Percentiles rank a stretch among this genome's conserved stretches.
These are phyloP conservation scores for Cladophialophora bantiana DNA, from an alignment of 2,329 filamentous ascomycete species.

Conservation along the genomic window DNA sequence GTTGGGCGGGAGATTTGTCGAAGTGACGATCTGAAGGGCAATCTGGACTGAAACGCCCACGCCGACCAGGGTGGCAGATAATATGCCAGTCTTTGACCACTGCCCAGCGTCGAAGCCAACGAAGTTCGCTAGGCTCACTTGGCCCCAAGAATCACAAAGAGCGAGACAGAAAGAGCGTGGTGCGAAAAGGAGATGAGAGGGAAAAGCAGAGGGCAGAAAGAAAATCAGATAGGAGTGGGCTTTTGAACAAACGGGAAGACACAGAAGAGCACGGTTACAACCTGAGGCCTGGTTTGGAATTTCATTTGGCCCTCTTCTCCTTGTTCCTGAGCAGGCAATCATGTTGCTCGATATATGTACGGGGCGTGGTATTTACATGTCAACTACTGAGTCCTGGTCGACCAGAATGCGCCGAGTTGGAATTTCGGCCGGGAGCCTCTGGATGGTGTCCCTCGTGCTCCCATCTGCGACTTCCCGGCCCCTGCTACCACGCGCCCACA, in stretches of 20 bases:
- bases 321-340: neutral
- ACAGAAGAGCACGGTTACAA: slow-evolving; percentile 15
- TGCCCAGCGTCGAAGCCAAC: slow-evolving; percentile 6
- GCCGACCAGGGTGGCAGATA: slow-evolving; percentile 8
- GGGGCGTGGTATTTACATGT: slow-evolving; percentile 6
- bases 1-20: slow-evolving; percentile 26
- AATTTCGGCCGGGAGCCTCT: slow-evolving; percentile 19
- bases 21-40: slow-evolving; percentile 28
- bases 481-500: neutral
- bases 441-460: slow-evolving; percentile 14
- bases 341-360: neutral
- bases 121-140: slow-evolving; percentile 6
- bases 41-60: slow-evolving; percentile 35
- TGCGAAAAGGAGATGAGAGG: slow-evolving; percentile 10
- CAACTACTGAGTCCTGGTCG: slow-evolving; percentile 6
- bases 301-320: neutral
- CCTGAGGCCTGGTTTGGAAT: slow-evolving; percentile 13
- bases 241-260: slow-evolving; percentile 18
- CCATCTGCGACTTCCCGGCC: slow-evolving; percentile 16
- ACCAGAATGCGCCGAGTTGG: slow-evolving; percentile 1
- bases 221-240: slow-evolving; percentile 15
- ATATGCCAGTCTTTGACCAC: slow-evolving; percentile 8
- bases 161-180: slow-evolving; percentile 1
- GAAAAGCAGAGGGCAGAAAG: slow-evolving; percentile 5
- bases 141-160: slow-evolving; percentile 12